Evolutionary conservation across 768 basidiomycete genomes (phyloP).

Genomic region (Clavaria fumosa): DNA sequence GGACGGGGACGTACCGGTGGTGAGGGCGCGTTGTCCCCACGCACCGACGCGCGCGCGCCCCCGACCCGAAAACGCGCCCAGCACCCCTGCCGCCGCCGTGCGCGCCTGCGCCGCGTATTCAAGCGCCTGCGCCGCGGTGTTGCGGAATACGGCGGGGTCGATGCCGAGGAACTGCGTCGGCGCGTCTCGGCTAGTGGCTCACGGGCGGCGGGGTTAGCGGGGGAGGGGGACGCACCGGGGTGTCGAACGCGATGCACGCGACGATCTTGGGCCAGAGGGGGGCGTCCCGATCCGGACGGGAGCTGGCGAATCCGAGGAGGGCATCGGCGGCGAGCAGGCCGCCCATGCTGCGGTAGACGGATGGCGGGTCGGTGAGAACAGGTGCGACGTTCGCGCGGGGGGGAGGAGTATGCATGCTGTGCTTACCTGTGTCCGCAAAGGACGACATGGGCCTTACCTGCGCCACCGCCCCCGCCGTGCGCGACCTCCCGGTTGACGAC

Average conservation of each 20-base stretch:
- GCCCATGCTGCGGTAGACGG: conserved; percentile 55
- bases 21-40: too few relatives aligned
- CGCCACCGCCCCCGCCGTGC: conserved; percentile 41
- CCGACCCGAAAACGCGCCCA: too few relatives aligned
- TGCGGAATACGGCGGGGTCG: conserved; percentile 75
- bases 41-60: too few relatives aligned
- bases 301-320: conserved; percentile 51
- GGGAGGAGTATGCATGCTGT: too few relatives aligned
- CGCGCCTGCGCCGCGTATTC: conserved; percentile 51
- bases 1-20: conserved; percentile 17
- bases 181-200: too few relatives aligned
- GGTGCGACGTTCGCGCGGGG: conserved; percentile 11
- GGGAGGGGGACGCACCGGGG: conserved; percentile 43
- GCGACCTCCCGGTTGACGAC: conserved; percentile 77
- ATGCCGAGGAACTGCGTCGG: conserved; percentile 87
- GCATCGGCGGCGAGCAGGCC: conserved; percentile 81
- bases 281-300: conserved; percentile 45
- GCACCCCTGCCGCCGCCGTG: conserved; percentile 43
- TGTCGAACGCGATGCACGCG: conserved; percentile 77
- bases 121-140: conserved; percentile 61
- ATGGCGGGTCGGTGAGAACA: conserved; percentile 1
- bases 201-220: not conserved
- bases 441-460: conserved; percentile 68
- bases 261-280: conserved; percentile 84
- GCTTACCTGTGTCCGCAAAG: conserved; percentile 91